phyloP scores from a whole-genome alignment of 768 basidiomycete species.

The Kwoniella europaea region DNA sequence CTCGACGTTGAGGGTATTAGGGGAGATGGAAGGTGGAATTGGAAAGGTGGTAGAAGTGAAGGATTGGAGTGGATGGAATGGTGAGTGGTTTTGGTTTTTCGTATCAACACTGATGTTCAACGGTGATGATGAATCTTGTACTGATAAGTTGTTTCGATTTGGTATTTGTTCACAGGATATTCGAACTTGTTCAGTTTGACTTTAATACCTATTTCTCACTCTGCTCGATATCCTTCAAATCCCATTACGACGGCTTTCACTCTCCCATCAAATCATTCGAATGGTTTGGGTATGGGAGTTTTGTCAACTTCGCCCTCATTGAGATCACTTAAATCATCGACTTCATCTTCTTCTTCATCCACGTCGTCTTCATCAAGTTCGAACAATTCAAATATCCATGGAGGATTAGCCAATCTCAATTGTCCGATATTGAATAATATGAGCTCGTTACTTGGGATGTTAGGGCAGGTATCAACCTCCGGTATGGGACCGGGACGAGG shows the following conservation, averaged over 20 bases:
- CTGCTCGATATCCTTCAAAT: constrained; percentile 2
- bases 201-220: constrained; percentile 19
- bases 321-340: background rate
- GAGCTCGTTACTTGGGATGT: constrained; percentile 5
- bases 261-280: background rate
- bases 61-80: constrained; percentile 44
- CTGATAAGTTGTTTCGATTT: too few relatives aligned
- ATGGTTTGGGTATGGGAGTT: background rate
- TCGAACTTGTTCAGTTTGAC: constrained; percentile 31
- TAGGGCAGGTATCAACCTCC: constrained; percentile 8
- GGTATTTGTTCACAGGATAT: constrained; percentile 19
- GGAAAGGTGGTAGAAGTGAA: constrained; percentile 42
- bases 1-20: constrained; percentile 28
- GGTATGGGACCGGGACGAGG: constrained; percentile 1
- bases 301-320: background rate
- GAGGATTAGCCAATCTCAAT: background rate
- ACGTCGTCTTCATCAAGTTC: background rate
- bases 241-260: constrained; percentile 17
- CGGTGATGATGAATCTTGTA: background rate
- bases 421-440: constrained; percentile 18
- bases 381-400: background rate
- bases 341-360: background rate
- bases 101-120: background rate
- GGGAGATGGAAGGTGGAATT: constrained; percentile 42
- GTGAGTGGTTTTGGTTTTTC: constrained; percentile 16